These are phyloP conservation scores for Botrytis squamosa DNA, from an alignment of 2,329 filamentous ascomycete genomes.

Conservation along the genomic window DNA sequence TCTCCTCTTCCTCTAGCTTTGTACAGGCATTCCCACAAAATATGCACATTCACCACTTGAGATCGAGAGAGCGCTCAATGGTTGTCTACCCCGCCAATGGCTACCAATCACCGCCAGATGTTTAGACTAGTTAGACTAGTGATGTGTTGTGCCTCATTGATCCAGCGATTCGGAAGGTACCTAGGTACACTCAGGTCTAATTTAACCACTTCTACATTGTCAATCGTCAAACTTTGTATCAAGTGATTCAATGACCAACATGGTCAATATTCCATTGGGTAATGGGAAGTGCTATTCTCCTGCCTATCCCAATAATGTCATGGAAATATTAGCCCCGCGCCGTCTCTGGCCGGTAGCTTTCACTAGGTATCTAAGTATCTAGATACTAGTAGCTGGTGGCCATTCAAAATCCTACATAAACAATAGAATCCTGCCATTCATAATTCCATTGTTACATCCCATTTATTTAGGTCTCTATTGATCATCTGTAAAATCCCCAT, in stretches of 20 bases:
- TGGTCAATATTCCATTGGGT: neutral
- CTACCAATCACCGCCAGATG: neutral
- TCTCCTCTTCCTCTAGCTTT: neutral
- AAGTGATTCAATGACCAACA: neutral
- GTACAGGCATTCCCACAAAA: neutral
- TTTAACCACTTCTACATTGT: neutral
- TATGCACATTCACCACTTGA: neutral
- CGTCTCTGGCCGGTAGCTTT: neutral
- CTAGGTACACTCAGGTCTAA: neutral
- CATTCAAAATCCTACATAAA: constrained; percentile 9
- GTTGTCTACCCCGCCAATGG: neutral
- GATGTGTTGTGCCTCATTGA: neutral
- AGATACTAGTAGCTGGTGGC: neutral
- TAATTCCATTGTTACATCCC: neutral
- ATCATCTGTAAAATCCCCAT: neutral
- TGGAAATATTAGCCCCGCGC: neutral
- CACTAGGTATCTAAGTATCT: neutral
- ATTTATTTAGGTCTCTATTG: neutral
- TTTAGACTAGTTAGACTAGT: neutral
- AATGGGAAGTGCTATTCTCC: neutral
- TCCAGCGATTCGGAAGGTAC: neutral
- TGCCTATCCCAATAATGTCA: neutral
- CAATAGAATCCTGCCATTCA: neutral
- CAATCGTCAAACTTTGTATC: neutral
- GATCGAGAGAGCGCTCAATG: neutral